A percentile compares a stretch with the other conserved stretches of the same genome.
phyloP scores from a whole-genome alignment of 345 rosid genomes.

The Isatis tinctoria region DNA sequence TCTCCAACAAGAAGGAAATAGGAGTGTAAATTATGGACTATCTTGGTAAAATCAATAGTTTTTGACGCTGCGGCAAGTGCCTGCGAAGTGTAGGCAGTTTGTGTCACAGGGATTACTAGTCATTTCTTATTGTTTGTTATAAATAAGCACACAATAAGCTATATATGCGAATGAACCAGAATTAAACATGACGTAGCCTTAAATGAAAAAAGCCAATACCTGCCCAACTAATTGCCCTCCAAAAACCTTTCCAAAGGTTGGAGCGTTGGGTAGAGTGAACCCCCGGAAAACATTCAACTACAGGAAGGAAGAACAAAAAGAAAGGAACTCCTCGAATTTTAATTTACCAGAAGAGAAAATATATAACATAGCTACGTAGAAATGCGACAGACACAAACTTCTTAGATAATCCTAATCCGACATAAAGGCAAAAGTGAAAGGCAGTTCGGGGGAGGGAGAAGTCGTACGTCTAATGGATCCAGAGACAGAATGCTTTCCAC shows the following conservation, averaged over 20 bases:
- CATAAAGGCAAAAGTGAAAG: neutral
- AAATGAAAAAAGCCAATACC: slow-evolving; percentile 36
- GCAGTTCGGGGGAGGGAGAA: neutral
- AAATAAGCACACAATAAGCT: neutral
- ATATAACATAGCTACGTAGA: neutral
- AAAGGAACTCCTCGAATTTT: neutral
- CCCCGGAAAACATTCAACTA: slow-evolving; percentile 85
- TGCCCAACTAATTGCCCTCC: slow-evolving; percentile 95
- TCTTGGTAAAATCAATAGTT: slow-evolving; percentile 72
- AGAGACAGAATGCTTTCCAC: slow-evolving; percentile 68
- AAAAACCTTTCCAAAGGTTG: slow-evolving; percentile 77
- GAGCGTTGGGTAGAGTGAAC: slow-evolving; percentile 76
- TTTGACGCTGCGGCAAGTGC: slow-evolving; percentile 92
- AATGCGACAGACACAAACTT: neutral
- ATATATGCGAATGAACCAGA: neutral
- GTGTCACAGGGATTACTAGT: slow-evolving; percentile 13
- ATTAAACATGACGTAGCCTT: slow-evolving; percentile 1
- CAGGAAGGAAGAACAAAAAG: neutral
- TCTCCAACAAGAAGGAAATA: slow-evolving; percentile 91
- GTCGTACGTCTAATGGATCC: slow-evolving; percentile 74
- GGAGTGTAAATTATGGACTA: slow-evolving; percentile 80
- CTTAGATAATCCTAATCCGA: too few species aligned
- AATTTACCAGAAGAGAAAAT: neutral
- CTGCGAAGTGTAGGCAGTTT: slow-evolving; percentile 37
- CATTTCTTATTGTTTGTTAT: neutral